Evolutionary conservation across 495 filamentous ascomycete genomes (phyloP).

Genomic region (Lasiosphaeris hirsuta): DNA sequence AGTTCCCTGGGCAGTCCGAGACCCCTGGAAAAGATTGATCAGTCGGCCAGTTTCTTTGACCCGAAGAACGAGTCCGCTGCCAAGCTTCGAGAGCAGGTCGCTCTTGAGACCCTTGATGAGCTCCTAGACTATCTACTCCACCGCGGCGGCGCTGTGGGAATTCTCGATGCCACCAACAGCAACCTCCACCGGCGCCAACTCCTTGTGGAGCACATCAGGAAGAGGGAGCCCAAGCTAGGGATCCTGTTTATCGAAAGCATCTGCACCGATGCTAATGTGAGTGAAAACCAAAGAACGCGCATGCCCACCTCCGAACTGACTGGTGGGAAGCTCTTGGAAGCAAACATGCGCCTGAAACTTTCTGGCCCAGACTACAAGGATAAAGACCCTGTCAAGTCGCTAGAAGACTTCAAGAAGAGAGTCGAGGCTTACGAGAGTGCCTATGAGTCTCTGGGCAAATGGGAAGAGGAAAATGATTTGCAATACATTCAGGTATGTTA

Average conservation of each 20-base stretch:
- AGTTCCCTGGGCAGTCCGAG: neutral
- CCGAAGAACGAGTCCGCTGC: slow-evolving; percentile 80
- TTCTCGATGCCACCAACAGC: slow-evolving; percentile 96
- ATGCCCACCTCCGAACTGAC: slow-evolving; percentile 1
- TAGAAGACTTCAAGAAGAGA: slow-evolving; percentile 88
- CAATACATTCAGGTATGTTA: slow-evolving; percentile 74
- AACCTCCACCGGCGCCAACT: slow-evolving; percentile 80
- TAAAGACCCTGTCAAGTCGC: slow-evolving; percentile 77
- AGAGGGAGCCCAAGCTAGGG: slow-evolving; percentile 79
- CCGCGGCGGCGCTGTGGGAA: slow-evolving; percentile 87
- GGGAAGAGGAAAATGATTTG: slow-evolving; percentile 83
- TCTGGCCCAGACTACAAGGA: slow-evolving; percentile 93
- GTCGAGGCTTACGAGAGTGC: slow-evolving; percentile 91
- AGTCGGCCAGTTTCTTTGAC: slow-evolving; percentile 92
- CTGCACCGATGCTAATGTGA: slow-evolving; percentile 70
- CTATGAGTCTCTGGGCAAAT: slow-evolving; percentile 86
- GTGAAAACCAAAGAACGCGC: slow-evolving; percentile 9
- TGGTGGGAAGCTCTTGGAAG: slow-evolving; percentile 63
- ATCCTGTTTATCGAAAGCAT: slow-evolving; percentile 93
- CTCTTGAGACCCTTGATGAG: slow-evolving; percentile 88
- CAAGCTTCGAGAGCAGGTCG: slow-evolving; percentile 83
- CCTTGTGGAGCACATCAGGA: slow-evolving; percentile 76
- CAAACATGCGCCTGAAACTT: slow-evolving; percentile 98
- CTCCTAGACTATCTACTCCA: slow-evolving; percentile 81
- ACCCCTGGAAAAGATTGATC: slow-evolving; percentile 62